phyloP scores from a whole-genome alignment of 116 monocot species.

The Zostera marina region DNA sequence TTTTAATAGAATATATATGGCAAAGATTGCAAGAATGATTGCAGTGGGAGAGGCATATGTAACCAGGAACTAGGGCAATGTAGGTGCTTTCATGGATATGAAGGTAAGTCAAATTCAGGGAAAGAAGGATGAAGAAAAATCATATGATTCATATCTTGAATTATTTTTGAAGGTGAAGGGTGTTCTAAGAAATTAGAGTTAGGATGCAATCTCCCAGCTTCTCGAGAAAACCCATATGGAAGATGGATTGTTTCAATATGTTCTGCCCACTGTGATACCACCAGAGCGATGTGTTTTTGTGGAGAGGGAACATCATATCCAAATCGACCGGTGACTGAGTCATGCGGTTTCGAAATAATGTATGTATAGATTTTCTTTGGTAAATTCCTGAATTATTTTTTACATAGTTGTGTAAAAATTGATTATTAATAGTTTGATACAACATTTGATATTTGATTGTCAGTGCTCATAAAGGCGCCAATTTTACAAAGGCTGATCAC shows the following conservation, averaged over 20 bases:
- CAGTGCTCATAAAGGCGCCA: slow-evolving; percentile 37
- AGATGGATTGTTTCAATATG: slow-evolving; percentile 77
- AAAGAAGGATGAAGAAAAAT: background rate
- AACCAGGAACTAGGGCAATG: slow-evolving; percentile 64
- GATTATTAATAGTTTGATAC: background rate
- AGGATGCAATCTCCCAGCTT: slow-evolving; percentile 57
- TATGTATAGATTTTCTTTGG: slow-evolving; percentile 33
- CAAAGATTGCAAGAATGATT: slow-evolving; percentile 45
- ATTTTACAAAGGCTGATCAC: slow-evolving; percentile 58
- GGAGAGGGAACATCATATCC: slow-evolving; percentile 78
- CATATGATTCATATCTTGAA: background rate
- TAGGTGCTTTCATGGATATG: slow-evolving; percentile 89
- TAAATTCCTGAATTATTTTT: background rate
- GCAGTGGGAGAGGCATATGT: slow-evolving; percentile 55
- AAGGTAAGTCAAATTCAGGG: slow-evolving; percentile 37
- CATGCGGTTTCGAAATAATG: slow-evolving; percentile 71
- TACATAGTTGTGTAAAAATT: background rate
- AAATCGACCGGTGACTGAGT: slow-evolving; percentile 77
- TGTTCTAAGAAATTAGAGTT: slow-evolving; percentile 48
- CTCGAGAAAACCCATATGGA: slow-evolving; percentile 41
- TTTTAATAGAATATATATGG: slow-evolving; percentile 30
- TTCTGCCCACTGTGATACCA: slow-evolving; percentile 69
- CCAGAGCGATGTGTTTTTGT: slow-evolving; percentile 93
- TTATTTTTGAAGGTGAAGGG: slow-evolving; percentile 66
- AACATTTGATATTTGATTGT: slow-evolving; percentile 3